Conservation (phyloP, 768 basidiomycete species). For the Nidula microcarpa region DNA sequence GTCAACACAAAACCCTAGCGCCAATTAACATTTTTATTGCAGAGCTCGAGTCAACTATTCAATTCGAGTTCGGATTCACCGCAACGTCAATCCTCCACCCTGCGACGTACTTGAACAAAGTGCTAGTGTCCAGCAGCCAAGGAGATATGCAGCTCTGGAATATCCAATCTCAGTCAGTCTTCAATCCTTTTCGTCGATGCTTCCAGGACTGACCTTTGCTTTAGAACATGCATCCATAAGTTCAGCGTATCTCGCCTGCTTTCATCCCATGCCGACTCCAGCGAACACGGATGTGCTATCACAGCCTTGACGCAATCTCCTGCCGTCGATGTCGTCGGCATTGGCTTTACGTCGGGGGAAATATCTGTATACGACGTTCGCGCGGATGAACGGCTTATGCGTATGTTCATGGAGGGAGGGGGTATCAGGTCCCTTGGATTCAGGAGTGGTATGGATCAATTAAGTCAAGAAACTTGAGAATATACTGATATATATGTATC, state of each 20-base stretch:
- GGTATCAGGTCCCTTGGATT: constrained; percentile 75
- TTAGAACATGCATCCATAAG: constrained; percentile 79
- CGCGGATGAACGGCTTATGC: constrained; percentile 83
- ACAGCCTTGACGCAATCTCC: constrained; percentile 87
- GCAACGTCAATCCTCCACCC: constrained; percentile 89
- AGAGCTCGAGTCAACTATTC: constrained; percentile 67
- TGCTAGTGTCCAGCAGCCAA: constrained; percentile 78
- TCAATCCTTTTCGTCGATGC: neutral
- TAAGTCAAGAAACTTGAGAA: neutral
- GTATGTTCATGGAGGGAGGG: constrained; percentile 89
- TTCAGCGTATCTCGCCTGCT: constrained; percentile 59
- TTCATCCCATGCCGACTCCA: constrained; percentile 26
- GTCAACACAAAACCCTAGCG: neutral
- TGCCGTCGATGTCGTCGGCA: constrained; percentile 93
- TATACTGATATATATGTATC: neutral
- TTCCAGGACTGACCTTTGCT: neutral
- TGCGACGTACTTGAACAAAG: constrained; percentile 95
- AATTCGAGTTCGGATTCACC: constrained; percentile 81
- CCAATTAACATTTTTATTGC: constrained; percentile 5
- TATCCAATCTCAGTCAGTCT: constrained; percentile 69
- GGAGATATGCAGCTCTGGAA: constrained; percentile 95
- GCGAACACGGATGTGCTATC: constrained; percentile 43
- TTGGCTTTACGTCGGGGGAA: constrained; percentile 86
- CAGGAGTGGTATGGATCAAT: constrained; percentile 61
- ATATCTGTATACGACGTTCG: constrained; percentile 89